Percentiles rank a stretch among this genome's conserved stretches.
These are phyloP conservation scores for Silene vulgaris DNA, from an alignment of 179 eudicot genomes.

Conservation along the genomic window DNA sequence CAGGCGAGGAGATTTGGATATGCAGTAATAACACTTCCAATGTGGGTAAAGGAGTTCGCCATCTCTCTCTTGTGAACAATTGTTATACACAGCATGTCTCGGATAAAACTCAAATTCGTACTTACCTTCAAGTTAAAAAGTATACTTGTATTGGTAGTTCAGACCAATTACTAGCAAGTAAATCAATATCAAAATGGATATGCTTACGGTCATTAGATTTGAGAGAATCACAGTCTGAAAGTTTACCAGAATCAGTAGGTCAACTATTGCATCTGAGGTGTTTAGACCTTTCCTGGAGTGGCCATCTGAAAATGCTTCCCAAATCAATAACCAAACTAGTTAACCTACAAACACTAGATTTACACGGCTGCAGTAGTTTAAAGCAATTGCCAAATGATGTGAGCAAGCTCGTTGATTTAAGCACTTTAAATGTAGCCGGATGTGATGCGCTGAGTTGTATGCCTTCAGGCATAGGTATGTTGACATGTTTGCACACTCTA, in stretches of 20 bases:
- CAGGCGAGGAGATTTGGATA: neutral
- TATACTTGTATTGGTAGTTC: neutral
- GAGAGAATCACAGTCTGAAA: neutral
- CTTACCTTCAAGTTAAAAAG: neutral
- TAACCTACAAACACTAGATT: neutral
- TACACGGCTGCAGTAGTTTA: neutral
- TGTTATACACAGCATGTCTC: neutral
- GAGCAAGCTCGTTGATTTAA: neutral
- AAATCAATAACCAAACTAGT: neutral
- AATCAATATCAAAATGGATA: neutral
- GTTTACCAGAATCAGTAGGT: conserved; percentile 11
- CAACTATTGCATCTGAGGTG: conserved; percentile 24
- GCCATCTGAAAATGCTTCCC: neutral
- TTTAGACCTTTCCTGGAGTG: conserved; percentile 18
- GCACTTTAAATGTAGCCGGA: neutral
- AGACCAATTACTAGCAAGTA: neutral
- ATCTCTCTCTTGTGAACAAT: neutral
- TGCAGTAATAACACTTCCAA: neutral
- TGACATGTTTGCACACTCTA: neutral
- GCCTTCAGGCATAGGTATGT: neutral
- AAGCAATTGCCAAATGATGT: neutral
- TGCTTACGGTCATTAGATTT: conserved; percentile 19
- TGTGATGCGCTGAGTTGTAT: neutral
- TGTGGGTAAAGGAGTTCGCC: conserved; percentile 5
- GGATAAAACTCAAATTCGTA: neutral